Evolutionary conservation across 2,329 filamentous ascomycete genomes (phyloP), one percentile per base, ranked within the genome.

Genomic region (Fusarium oxysporum): DNA sequence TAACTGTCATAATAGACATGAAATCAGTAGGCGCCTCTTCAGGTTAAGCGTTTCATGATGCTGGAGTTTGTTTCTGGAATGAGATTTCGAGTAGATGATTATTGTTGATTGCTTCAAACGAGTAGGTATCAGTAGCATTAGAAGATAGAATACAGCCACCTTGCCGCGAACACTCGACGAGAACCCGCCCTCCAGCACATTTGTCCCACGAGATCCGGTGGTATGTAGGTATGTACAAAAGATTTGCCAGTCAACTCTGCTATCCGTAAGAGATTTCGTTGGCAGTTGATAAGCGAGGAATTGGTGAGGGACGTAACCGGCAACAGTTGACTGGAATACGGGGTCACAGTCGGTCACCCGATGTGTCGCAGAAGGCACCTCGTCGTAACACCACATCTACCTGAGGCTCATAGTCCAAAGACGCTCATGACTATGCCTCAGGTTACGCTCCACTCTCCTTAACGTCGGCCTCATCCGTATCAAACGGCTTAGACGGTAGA

Each of bases 61-160:
- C 23, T 40, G 23, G 13, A 9, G 19, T 13, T n/a, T 54, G 50
- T 28, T 28, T n/a, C 17, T 38, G 23, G 23, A 40, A 54, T 35
- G 16, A n/a, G 19, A 28, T 40, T 40, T 30, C n/a, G 48, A 48
- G 53, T 48, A 28, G 6, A 45, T 33, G 32, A 48, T 48, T 21
- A 71, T 61, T 60, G 61, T 72, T 70, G 62, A 66, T 77, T 74
- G 74, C 66, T 76, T 77, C 70, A 77, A 77, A 76, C 71, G 77
- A 74, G 76, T 77, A 79, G 78, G 78, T 80, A 79, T 80, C 77
- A 79, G 78, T 80, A 78, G 78, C 78, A 80, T 80, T 80, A 80
- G 76, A 78, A 77, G 73, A 78, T 76, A 78, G 65, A 78, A 76
- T 74, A 78, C 70, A 78, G 73, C 71, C 71, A 76, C 76, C 76